phyloP scores from a whole-genome alignment of 1,284 basidiomycete species.

The Melampsora medusae region DNA sequence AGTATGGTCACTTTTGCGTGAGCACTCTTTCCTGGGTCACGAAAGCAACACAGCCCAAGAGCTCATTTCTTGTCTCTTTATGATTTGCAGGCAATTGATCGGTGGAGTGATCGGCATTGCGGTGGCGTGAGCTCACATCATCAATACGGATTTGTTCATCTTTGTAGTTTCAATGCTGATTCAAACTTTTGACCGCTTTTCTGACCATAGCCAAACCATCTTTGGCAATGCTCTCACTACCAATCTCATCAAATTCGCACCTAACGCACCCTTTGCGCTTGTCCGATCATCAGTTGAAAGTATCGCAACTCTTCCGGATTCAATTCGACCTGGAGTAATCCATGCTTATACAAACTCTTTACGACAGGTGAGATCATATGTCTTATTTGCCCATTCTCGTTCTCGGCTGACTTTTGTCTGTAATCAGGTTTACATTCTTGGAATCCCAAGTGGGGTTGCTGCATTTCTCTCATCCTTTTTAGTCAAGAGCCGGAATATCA shows the following conservation, averaged over 20 bases:
- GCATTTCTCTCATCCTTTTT: neutral
- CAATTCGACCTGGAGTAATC: constrained; percentile 1
- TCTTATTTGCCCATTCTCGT: too few species aligned
- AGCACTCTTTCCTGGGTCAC: neutral
- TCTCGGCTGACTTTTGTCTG: neutral
- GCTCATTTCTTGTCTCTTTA: neutral
- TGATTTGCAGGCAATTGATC: neutral
- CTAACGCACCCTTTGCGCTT: constrained; percentile 2
- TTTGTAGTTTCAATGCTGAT: neutral
- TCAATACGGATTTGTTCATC: neutral
- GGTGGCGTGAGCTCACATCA: neutral
- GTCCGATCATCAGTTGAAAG: constrained; percentile 6
- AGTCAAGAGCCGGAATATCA: constrained; percentile 1
- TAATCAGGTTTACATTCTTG: constrained; percentile 2
- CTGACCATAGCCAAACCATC: neutral
- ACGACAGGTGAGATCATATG: neutral
- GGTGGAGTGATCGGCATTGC: constrained; percentile 1
- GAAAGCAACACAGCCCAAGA: neutral
- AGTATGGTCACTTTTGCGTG: constrained; percentile 7
- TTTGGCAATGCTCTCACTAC: neutral
- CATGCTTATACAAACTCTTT: constrained; percentile 2
- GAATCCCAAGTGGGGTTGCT: neutral
- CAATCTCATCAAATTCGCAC: constrained; percentile 1
- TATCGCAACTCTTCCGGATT: constrained; percentile 1
- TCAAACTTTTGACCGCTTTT: neutral